phyloP scores from a whole-genome alignment of 441 rosid genomes.

The Arabidopsis lyrata region DNA sequence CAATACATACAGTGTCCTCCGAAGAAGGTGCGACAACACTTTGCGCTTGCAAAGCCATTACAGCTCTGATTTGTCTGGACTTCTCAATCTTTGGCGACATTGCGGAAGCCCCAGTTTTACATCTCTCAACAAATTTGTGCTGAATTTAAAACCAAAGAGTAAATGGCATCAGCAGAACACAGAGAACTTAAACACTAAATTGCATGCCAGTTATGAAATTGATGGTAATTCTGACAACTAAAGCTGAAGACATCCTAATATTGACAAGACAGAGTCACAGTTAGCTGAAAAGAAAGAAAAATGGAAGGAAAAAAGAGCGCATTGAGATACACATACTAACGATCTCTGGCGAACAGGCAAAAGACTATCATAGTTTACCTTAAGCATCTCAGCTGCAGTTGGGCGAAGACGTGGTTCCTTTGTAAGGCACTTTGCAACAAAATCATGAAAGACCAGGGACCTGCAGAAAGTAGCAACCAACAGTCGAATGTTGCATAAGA shows the following conservation, averaged over 20 bases:
- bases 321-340: constrained; percentile 24
- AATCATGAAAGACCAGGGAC: constrained; percentile 99
- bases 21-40: constrained; percentile 51
- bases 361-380: constrained; percentile 58
- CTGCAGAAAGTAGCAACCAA: constrained; percentile 54
- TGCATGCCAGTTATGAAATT: constrained; percentile 27
- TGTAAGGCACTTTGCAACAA: constrained; percentile 96
- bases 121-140: constrained; percentile 97
- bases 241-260: constrained; percentile 24
- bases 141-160: constrained; percentile 48
- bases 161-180: constrained; percentile 39
- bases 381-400: constrained; percentile 95
- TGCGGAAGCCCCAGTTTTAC: constrained; percentile 89
- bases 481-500: constrained; percentile 12
- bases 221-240: constrained; percentile 29
- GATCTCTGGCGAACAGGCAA: constrained; percentile 15
- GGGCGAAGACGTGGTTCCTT: constrained; percentile 98
- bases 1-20: constrained; percentile 55
- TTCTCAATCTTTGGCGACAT: constrained; percentile 94
- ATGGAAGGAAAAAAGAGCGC: constrained; percentile 5
- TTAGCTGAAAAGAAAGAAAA: background rate
- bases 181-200: constrained; percentile 25
- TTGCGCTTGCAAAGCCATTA: constrained; percentile 75
- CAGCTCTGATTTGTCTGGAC: constrained; percentile 79
- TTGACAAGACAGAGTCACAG: constrained; percentile 7